Evolutionary conservation across 768 basidiomycete genomes (phyloP).

Genomic region (Panaeolus cyanescens): DNA sequence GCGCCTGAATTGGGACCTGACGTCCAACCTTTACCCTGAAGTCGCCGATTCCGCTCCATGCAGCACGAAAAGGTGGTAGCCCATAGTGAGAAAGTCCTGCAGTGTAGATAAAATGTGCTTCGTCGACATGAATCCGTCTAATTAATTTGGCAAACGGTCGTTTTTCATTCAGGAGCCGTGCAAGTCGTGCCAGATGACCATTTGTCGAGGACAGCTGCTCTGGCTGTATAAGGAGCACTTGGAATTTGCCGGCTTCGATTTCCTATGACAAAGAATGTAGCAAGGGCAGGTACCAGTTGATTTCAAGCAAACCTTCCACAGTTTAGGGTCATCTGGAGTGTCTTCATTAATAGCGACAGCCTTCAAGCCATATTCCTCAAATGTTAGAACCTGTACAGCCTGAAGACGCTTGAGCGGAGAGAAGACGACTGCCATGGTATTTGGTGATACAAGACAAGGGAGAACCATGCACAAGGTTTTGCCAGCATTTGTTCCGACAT

Average conservation of each 20-base stretch:
- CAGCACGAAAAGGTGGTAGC: slow-evolving; percentile 22
- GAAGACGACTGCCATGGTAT: slow-evolving; percentile 15
- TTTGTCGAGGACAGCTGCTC: slow-evolving; percentile 16
- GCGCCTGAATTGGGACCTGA: slow-evolving; percentile 9
- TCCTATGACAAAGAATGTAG: no score
- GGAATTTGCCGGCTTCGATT: slow-evolving; percentile 8
- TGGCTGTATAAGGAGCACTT: slow-evolving; percentile 16
- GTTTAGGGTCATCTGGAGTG: slow-evolving; percentile 13
- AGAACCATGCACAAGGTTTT: slow-evolving; percentile 25
- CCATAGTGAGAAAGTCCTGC: slow-evolving; percentile 21
- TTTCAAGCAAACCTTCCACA: slow-evolving; percentile 25
- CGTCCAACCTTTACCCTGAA: slow-evolving; percentile 12
- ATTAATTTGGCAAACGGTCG: slow-evolving; percentile 10
- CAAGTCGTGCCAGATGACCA: slow-evolving; percentile 19
- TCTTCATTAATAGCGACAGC: slow-evolving; percentile 23
- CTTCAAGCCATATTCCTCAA: slow-evolving; percentile 15
- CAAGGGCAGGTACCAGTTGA: no score
- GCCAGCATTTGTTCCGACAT: slow-evolving; percentile 21
- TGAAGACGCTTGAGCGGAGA: slow-evolving; percentile 21
- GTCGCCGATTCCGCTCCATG: slow-evolving; percentile 20
- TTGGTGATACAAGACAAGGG: slow-evolving; percentile 13
- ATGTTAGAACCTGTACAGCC: slow-evolving; percentile 17
- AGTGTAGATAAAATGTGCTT: slow-evolving; percentile 22
- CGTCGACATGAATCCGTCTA: slow-evolving; percentile 20
- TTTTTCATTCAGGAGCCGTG: slow-evolving; percentile 8